Base-by-base conservation (phyloP, 805 yeast genomes). In the Teunomyces kruisii region DNA sequence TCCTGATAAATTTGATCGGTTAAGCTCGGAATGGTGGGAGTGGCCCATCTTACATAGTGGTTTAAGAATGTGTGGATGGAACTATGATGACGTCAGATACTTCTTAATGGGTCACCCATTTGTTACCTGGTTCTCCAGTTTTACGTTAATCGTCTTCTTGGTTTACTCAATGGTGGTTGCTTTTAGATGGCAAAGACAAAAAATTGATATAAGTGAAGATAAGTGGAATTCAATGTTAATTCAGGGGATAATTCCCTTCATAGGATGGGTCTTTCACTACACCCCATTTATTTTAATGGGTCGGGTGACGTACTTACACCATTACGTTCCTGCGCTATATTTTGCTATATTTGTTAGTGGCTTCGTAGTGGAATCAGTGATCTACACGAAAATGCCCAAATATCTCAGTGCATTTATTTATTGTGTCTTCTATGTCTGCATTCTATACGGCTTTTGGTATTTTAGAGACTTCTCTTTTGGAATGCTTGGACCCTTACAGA, bases 21-120 rank as follows among this genome's bases (percentile, higher is more conserved):
- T 87, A 51, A 88, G 92, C 3, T 82, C 89, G 12, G 55, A 71
- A 27, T 86, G 89, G 72, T 88, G 94, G 92, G 83, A 87, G 70
- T 87, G 95, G 95, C 92, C 94, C 30, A 64, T 83, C 9, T 68
- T 80, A 46, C 67, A 74, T 55, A 76, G 76, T 30, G 95, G 95
- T 38, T 74, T 87, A 50, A 75, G 94, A 52, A 84, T 87, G 84
- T 80, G 90, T 56, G 76, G 83, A 30, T 87, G 95, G 95, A 76
- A 78, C 9, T 60, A 64, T 39, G 70, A 65, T 29, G 71, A 71
- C 40, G 65, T 72, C 39, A 81, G 83, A 59, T 87, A 84, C 64
- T 87, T 74, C 29, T 41, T 86, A 52, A 71, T 86, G 47, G 92
- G 94, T 1, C 82, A 89, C 24, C 92, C 92, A 9, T 83, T 86